These are phyloP conservation scores for Dalbergia oliveri DNA, from an alignment of 306 rosid species.

Conservation along the genomic window DNA sequence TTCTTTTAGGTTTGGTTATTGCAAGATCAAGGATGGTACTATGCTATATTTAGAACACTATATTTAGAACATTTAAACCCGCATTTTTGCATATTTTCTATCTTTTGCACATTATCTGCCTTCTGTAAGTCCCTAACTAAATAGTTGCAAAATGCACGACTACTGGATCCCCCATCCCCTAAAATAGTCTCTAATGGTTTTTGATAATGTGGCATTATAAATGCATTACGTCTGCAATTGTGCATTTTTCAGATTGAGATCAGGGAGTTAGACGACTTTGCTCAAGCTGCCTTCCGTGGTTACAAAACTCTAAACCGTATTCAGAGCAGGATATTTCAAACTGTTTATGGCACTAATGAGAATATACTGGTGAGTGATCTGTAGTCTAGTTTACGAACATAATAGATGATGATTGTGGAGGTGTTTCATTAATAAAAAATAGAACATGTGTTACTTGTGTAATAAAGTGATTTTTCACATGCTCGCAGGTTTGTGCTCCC, in stretches of 20 bases:
- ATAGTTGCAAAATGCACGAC: conserved; percentile 24
- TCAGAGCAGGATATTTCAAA: conserved; percentile 88
- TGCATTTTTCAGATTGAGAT: conserved; percentile 79
- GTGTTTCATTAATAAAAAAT: conserved; percentile 11
- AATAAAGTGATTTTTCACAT: conserved; percentile 43
- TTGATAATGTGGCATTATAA: conserved; percentile 36
- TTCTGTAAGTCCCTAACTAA: not conserved
- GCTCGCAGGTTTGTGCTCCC: conserved; percentile 95
- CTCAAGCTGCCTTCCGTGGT: conserved; percentile 97
- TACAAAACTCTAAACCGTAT: conserved; percentile 90
- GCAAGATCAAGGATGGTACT: conserved; percentile 13
- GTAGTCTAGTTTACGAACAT: conserved; percentile 24
- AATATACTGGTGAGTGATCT: conserved; percentile 83
- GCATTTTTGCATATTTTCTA: conserved; percentile 29
- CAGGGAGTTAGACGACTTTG: conserved; percentile 90
- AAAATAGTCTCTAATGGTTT: conserved; percentile 23
- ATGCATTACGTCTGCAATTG: conserved; percentile 40
- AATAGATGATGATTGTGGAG: conserved; percentile 19
- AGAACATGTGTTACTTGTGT: conserved; percentile 34
- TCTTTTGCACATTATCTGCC: conserved; percentile 24
- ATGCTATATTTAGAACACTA: conserved; percentile 5
- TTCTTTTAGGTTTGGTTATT: conserved; percentile 31
- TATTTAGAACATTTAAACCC: conserved; percentile 16
- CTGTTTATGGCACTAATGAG: conserved; percentile 91
- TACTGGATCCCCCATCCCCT: conserved; percentile 33